Evolutionary conservation across 306 rosid species (phyloP).

Genomic region (Fragaria ananassa): DNA sequence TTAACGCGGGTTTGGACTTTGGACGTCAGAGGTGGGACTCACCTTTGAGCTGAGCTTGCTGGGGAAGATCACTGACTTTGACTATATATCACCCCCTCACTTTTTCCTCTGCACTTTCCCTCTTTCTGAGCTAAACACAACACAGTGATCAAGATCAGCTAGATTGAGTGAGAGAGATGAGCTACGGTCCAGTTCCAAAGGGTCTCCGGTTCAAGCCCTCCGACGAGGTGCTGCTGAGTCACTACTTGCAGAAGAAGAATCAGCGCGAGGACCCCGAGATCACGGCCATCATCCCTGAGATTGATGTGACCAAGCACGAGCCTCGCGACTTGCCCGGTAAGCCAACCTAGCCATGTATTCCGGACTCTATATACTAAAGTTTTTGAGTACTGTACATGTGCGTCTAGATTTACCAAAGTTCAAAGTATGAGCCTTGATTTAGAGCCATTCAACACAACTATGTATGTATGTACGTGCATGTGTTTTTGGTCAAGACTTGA

Average conservation of each 20-base stretch:
- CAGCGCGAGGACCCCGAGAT: slow-evolving; percentile 4
- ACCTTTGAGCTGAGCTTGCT: not conserved
- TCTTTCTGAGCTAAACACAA: not conserved
- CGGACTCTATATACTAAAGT: too few species aligned
- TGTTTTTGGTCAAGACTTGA: not conserved
- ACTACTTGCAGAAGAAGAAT: slow-evolving; percentile 44
- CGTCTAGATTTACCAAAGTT: not conserved
- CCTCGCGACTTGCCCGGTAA: slow-evolving; percentile 57
- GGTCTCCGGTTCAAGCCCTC: slow-evolving; percentile 61
- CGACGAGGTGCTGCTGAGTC: slow-evolving; percentile 49
- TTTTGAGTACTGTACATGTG: not conserved
- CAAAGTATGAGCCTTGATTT: not conserved
- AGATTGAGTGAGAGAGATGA: not conserved
- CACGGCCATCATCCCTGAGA: slow-evolving; percentile 26
- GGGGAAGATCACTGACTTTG: not conserved
- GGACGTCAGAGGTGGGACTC: too few species aligned
- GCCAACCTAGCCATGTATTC: not conserved
- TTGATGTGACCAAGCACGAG: slow-evolving; percentile 41
- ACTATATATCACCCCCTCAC: not conserved
- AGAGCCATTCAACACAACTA: not conserved
- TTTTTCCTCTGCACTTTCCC: not conserved
- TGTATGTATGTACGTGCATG: not conserved
- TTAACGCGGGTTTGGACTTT: too few species aligned
- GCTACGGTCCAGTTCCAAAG: not conserved
- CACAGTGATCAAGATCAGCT: not conserved